A percentile compares a stretch with the other conserved stretches of the same genome.
Conservation (phyloP, 2,329 filamentous ascomycete genomes). For the Neocucurbitaria cava region DNA sequence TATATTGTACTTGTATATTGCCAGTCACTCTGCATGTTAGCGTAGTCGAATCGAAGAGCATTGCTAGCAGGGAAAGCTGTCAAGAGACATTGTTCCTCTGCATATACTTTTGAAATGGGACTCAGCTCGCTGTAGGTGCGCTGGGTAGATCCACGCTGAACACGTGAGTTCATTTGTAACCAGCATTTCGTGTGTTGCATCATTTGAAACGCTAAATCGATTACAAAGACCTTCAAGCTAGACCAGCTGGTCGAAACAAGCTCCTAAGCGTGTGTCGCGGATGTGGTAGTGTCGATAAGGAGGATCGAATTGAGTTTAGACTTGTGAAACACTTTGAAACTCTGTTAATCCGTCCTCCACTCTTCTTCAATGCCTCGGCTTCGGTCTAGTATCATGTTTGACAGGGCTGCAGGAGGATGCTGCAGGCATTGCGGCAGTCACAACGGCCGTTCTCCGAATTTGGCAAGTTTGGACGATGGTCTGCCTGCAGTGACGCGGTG, state of each 20-base stretch:
- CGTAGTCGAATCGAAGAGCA: slow-evolving; percentile 19
- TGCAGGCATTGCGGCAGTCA: slow-evolving; percentile 8
- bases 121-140: neutral
- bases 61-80: neutral
- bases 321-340: neutral
- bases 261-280: neutral
- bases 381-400: slow-evolving; percentile 15
- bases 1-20: slow-evolving; percentile 31
- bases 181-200: neutral
- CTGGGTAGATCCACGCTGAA: neutral
- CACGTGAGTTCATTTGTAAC: slow-evolving; percentile 3
- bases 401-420: slow-evolving; percentile 13
- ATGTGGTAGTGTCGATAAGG: neutral
- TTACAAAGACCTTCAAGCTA: neutral
- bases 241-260: slow-evolving; percentile 1
- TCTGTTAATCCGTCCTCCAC: slow-evolving; percentile 3
- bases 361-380: slow-evolving; percentile 13
- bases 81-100: neutral
- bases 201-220: neutral
- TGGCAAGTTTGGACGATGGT: slow-evolving; percentile 1
- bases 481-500: neutral
- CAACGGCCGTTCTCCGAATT: slow-evolving; percentile 10
- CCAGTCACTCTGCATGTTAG: slow-evolving; percentile 14
- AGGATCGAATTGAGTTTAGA: neutral
- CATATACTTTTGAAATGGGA: neutral